Base-by-base conservation (phyloP, 768 basidiomycete species). In the Pisolithus microcarpus region DNA sequence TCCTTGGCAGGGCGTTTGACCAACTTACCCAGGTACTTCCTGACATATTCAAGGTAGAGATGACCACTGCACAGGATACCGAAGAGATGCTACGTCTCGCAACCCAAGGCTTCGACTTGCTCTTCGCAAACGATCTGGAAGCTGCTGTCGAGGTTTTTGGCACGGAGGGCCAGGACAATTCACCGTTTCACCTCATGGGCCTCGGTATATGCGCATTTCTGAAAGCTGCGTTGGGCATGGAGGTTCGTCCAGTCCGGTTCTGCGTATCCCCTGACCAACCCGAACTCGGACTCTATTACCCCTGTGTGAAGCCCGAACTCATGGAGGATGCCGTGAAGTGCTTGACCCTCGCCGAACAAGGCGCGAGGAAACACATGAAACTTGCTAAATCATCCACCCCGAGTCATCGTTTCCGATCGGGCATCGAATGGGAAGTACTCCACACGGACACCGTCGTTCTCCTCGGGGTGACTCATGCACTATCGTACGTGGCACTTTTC, bases 141-240 rank as follows among this genome's bases (percentile, higher is more conserved):
- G 70, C 71, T 0, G 84, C 87, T 0, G 68, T 76, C 51, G 58
- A 68, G 10, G 68, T 73, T 37, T 84, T 88, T 61, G 61, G 13
- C 50, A 38, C 44, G 5, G 48, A 58, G 24, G 2, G 9, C 1
- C 28, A 48, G 23, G 61, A 67, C 8, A 73, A 79, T 34, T 83
- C 84, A 37, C 81, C 88, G 0, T 85, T 87, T 59, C 87, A 91
- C 64, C 71, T 78, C 18, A 72, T 90, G 52, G 88, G 88, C 1
- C 69, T 80, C 0, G 88, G 87, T 15, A 80, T 84, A 0, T 83
- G 82, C 52, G 77, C 79, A 0, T 90, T 90, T 57, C 69, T 90
- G 40, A 82, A 88, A 63, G 89, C 87, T 0, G 85, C 84, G 1
- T 68, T 90, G 13, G 85, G 86, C n/a, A 80, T 89, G 81, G 88